A percentile compares a stretch with the other conserved stretches of the same genome.
Evolutionary conservation across 2,329 filamentous ascomycete genomes (phyloP).

Genomic region (Monosporascus ibericus): DNA sequence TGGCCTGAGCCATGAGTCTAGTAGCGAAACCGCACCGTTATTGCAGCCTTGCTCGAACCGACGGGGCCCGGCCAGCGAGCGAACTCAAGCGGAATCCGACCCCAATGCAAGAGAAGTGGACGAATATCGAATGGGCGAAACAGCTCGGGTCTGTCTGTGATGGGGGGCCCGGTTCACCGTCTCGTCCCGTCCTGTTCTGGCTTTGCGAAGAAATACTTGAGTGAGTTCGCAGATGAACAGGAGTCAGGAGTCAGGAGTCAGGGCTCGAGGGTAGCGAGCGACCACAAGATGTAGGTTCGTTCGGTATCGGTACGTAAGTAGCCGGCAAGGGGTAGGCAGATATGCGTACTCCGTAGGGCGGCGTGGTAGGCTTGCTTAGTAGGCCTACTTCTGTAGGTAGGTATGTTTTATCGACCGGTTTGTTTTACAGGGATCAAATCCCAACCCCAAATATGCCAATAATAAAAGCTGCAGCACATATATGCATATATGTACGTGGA

Average conservation of each 20-base stretch:
- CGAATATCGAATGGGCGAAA: neutral
- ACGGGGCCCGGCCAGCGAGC: neutral
- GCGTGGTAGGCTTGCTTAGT: no score
- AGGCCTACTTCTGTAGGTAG: neutral
- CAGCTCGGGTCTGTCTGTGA: neutral
- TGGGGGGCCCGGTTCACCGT: neutral
- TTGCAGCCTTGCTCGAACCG: neutral
- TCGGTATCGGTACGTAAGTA: neutral
- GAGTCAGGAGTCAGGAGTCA: neutral
- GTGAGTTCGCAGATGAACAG: neutral
- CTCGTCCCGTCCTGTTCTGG: neutral
- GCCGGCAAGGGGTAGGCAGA: neutral
- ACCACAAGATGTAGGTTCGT: no score
- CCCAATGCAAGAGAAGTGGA: neutral
- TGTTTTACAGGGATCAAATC: neutral
- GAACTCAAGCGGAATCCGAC: neutral
- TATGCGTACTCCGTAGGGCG: neutral
- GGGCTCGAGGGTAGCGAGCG: neutral
- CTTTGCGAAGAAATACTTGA: neutral
- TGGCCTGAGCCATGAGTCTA: slow-evolving; percentile 17
- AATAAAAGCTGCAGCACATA: no score
- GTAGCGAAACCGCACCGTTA: neutral
- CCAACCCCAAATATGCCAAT: neutral
- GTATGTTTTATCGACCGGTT: neutral
- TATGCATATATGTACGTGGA: no score